These are phyloP conservation scores for Avena eriantha DNA, from an alignment of 176 grass and related monocot species.

Conservation along the genomic window DNA sequence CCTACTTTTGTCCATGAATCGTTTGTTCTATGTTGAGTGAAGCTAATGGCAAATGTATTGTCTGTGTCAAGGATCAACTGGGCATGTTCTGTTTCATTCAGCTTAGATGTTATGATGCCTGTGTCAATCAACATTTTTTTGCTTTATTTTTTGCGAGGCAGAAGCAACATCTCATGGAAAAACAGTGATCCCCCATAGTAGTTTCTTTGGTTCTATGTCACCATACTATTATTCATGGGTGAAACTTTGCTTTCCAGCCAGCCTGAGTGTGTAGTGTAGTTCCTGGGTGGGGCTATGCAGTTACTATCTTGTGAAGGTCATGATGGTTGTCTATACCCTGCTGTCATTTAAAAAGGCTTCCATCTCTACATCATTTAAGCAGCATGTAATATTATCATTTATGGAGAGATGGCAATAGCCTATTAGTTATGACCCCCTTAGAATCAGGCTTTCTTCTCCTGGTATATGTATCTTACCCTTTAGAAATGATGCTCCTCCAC, in stretches of 20 bases:
- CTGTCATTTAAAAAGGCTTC: slow-evolving; percentile 24
- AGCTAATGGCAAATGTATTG: slow-evolving; percentile 6
- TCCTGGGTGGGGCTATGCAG: slow-evolving; percentile 42
- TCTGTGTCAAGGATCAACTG: slow-evolving; percentile 7
- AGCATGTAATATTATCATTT: slow-evolving; percentile 43
- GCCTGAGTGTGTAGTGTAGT: slow-evolving; percentile 5
- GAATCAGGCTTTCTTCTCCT: slow-evolving; percentile 64
- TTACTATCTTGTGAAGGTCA: slow-evolving; percentile 46
- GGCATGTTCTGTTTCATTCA: not conserved
- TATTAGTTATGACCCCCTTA: slow-evolving; percentile 59
- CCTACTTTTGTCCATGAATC: slow-evolving; percentile 23
- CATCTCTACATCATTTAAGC: slow-evolving; percentile 47
- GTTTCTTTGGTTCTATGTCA: not conserved
- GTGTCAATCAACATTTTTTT: not conserved
- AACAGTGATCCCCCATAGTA: not conserved
- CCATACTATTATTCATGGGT: not conserved
- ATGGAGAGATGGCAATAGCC: slow-evolving; percentile 25
- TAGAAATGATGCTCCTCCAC: slow-evolving; percentile 58
- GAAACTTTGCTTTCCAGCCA: slow-evolving; percentile 24
- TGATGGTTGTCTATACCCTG: slow-evolving; percentile 42
- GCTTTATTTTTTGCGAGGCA: not conserved
- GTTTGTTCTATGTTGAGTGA: slow-evolving; percentile 25
- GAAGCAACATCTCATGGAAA: not conserved
- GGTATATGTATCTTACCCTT: slow-evolving; percentile 50
- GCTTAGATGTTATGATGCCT: not conserved